Evolutionary conservation across 176 grass and related monocot genomes (phyloP), one percentile per base, ranked within the genome.

Genomic region (Thinopyrum elongatum): DNA sequence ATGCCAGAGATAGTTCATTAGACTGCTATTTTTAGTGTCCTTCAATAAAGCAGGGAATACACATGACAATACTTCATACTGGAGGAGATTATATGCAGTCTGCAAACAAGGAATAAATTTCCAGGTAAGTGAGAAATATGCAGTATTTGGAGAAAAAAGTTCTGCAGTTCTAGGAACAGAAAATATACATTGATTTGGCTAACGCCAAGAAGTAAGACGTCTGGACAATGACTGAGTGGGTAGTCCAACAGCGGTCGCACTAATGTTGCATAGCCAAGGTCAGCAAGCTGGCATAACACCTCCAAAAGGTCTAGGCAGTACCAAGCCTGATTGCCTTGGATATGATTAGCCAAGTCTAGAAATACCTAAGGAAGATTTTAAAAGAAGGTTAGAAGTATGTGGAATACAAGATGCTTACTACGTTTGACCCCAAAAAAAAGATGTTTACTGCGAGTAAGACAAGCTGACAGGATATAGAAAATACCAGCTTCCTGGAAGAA

Each of bases 1-100:
- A 89, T 77, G 78, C 91, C 93, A 98, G 7, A 98, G 78, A 90
- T 90, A 79, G 19, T 85, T 85, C 65, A 98, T 70, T 68, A 86
- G 89, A 83, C 57, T 92, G 67, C 16, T 82, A 36, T 85, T 87
- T 44, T 65, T 74, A 73, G 88, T 78, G 88, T 92, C 92, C 87
- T 89, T 98, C 79, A 98, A 23, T n/a, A 98, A 68, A 80, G 84
- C 61, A 92, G 93, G 88, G 84, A 98, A 94, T 77, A 93, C 82
- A 64, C 70, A 83, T 73, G 90, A 94, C 28, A 89, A 55, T 80
- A 98, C 90, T 85, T 98, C 96, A 74, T 89, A 63, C 41, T 94
- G 96, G 71, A 98, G 87, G 41, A 98, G 91, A 81, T 98, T 95
- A 84, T 98, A 98, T 42, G 92, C 62, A 88, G 91, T 98, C 96